A percentile compares a stretch with the other conserved stretches of the same genome.
Evolutionary conservation across 495 filamentous ascomycete species (phyloP).

Genomic region (Xylaria cubensis): DNA sequence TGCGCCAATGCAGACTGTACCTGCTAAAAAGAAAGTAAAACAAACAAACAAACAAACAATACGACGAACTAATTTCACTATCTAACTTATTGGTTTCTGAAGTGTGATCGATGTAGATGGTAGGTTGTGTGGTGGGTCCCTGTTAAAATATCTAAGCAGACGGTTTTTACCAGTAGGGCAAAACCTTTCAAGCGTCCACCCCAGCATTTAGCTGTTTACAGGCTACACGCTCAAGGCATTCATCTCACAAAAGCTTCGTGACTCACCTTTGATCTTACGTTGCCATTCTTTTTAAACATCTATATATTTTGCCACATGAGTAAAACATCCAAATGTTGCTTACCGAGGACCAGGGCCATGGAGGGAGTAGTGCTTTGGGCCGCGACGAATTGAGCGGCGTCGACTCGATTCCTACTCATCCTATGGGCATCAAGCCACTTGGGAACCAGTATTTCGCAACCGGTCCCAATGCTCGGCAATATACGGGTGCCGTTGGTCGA

Average conservation of each 20-base stretch:
- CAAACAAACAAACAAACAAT: too few relatives aligned
- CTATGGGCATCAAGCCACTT: slow-evolving; percentile 82
- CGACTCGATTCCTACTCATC: slow-evolving; percentile 74
- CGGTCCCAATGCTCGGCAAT: slow-evolving; percentile 67
- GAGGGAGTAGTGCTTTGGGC: slow-evolving; percentile 25
- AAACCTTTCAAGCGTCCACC: slow-evolving; percentile 7
- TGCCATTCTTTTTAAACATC: not conserved
- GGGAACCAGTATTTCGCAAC: slow-evolving; percentile 80
- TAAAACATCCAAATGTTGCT: slow-evolving; percentile 31
- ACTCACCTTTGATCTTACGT: not conserved
- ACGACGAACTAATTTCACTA: too few relatives aligned
- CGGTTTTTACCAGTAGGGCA: not conserved
- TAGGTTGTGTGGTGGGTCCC: too few relatives aligned
- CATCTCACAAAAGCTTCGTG: not conserved
- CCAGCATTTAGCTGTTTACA: not conserved
- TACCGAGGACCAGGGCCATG: slow-evolving; percentile 31
- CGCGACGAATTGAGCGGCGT: slow-evolving; percentile 33
- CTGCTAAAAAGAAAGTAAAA: too few relatives aligned
- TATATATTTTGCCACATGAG: not conserved
- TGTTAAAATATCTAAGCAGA: not conserved
- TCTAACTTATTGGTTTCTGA: too few relatives aligned
- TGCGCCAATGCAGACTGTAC: too few relatives aligned
- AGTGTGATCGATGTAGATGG: too few relatives aligned
- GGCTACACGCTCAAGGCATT: not conserved
- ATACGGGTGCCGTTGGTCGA: slow-evolving; percentile 65